Conservation (phyloP, 1,139 yeast genomes). For the Hyphopichia pseudoburtonii region DNA sequence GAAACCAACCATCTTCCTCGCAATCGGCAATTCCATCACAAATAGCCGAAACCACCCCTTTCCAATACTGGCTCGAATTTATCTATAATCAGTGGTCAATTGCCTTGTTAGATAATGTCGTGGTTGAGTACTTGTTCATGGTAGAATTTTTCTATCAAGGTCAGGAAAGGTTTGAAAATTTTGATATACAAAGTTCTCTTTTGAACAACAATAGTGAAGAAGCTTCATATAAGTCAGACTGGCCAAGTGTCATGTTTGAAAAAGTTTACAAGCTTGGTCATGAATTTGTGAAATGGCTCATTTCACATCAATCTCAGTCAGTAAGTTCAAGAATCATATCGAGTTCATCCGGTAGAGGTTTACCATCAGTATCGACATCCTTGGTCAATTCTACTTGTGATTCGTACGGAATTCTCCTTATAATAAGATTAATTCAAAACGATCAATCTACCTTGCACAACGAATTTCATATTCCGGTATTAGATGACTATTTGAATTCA, state of each 20-base stretch:
- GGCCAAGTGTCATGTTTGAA: constrained; percentile 56
- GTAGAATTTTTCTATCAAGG: constrained; percentile 66
- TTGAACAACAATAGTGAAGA: constrained; percentile 8
- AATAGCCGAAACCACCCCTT: constrained; percentile 76
- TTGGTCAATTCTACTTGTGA: constrained; percentile 51
- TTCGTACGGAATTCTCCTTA: constrained; percentile 74
- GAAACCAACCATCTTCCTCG: constrained; percentile 31
- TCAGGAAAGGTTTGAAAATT: constrained; percentile 33
- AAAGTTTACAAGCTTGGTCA: constrained; percentile 44
- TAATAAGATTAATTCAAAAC: constrained; percentile 69
- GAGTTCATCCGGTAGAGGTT: constrained; percentile 17
- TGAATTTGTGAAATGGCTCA: constrained; percentile 40
- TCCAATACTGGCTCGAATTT: constrained; percentile 68
- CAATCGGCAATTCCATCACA: constrained; percentile 77
- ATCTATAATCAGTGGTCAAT: constrained; percentile 72
- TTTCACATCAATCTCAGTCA: constrained; percentile 23
- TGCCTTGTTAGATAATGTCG: constrained; percentile 73
- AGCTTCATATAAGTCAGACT: constrained; percentile 41
- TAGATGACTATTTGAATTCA: constrained; percentile 72
- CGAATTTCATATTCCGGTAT: constrained; percentile 65
- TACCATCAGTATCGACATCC: constrained; percentile 12
- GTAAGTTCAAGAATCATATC: constrained; percentile 16
- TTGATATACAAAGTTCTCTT: constrained; percentile 11
- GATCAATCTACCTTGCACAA: constrained; percentile 63
- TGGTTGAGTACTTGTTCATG: constrained; percentile 75